Base-by-base conservation (phyloP, 2,329 filamentous ascomycete genomes). In the Parafenestella ontariensis region DNA sequence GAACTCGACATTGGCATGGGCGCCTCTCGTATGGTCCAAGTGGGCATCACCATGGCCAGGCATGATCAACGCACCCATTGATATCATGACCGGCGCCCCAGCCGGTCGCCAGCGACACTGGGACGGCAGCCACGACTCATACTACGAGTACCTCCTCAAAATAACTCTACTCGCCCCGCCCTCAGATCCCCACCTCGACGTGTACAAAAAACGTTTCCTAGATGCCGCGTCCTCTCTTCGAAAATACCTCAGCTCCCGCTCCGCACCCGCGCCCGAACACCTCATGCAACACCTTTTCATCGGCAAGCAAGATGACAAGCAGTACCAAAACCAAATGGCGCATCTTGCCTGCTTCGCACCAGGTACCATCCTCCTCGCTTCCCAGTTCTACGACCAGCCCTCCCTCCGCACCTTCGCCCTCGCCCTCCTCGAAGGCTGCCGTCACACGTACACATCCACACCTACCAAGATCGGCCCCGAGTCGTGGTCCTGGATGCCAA, bases 101-200 rank as follows among this genome's bases (percentile, higher is more conserved):
- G 67, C 76, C 7, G 75, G 71, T 11, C 71, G 69, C 2, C 66
- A 76, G 42, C 67, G 74, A 34, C 76, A 77, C 47, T 80, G 78
- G 76, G 79, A 79, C 37, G 74, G 68, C 5, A 77, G 76, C 1
- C 78, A 80, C 56, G 78, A 78, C 56, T 77, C 75, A 37, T 80
- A 77, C 59, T 77, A 78, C 50, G 73, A 80, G 57, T 76, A 77
- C 42, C 67, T 79, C 1, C 61, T 78, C 58, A 79, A 79, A 57
- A 73, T 76, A 4, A 72, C 72, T 2, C 56, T 78, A 13, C 61
- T 78, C 3, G 66, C 72, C n/a, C 75, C 74, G 0, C 66, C 64
- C 3, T 58, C 66, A 17, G 76, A 79, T 46, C 72, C 68, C 10
- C 67, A 77, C 33, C 43, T 76, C 2, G 40, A 49, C 1, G 58